These are phyloP conservation scores for Elaeis oleifera DNA, from an alignment of 202 grass and related monocot species.

Conservation along the genomic window DNA sequence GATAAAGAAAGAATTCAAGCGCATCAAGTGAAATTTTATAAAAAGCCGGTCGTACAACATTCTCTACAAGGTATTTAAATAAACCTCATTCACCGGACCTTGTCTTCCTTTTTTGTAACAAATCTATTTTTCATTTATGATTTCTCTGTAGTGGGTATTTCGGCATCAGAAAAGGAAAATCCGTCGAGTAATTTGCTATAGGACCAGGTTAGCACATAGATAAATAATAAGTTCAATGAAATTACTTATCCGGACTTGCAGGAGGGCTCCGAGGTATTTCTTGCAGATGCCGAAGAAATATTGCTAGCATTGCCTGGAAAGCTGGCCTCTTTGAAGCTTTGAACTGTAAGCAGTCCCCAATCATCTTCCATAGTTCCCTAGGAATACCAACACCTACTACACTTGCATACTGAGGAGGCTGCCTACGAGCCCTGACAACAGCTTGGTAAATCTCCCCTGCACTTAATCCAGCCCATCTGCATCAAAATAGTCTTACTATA, in stretches of 20 bases:
- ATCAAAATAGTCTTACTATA: constrained; percentile 46
- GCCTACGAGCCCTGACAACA: constrained; percentile 78
- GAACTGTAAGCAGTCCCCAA: constrained; percentile 92
- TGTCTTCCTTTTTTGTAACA: no score
- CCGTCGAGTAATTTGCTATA: no score
- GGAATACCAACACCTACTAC: constrained; percentile 97
- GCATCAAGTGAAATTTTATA: no score
- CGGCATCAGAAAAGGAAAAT: no score
- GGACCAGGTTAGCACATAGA: no score
- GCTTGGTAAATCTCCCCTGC: constrained; percentile 77
- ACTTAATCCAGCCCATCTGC: constrained; percentile 96
- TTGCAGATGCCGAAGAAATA: constrained; percentile 87
- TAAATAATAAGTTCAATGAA: not conserved
- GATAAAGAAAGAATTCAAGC: no score
- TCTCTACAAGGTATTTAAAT: no score
- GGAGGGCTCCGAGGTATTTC: constrained; percentile 87
- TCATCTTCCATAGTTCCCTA: constrained; percentile 99
- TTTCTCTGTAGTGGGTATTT: no score
- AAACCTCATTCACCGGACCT: no score
- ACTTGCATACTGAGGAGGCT: constrained; percentile 93
- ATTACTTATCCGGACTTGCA: constrained; percentile 88
- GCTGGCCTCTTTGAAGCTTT: constrained; percentile 72
- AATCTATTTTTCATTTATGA: no score
- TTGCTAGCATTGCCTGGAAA: constrained; percentile 93
- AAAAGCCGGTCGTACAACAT: no score